A percentile compares a stretch with the other conserved stretches of the same genome.
Conservation (phyloP, 345 rosid genomes). For the Eucalyptus shirleyi region DNA sequence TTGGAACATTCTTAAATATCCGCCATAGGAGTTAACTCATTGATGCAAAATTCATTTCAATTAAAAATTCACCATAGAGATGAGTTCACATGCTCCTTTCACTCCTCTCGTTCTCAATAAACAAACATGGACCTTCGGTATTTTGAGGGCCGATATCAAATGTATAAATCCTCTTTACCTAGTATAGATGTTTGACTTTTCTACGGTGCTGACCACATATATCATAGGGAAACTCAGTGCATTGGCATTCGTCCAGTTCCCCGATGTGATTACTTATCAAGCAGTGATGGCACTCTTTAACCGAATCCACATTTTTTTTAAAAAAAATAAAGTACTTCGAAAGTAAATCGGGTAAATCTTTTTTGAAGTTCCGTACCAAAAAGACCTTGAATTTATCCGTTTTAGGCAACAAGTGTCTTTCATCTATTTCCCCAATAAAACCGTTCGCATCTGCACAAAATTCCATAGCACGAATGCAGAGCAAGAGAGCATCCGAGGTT, state of each 20-base stretch:
- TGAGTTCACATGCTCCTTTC: neutral
- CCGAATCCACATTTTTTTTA: neutral
- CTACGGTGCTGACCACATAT: neutral
- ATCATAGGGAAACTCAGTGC: neutral
- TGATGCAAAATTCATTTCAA: neutral
- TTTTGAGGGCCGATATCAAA: neutral
- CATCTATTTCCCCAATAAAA: neutral
- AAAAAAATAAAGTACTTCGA: neutral
- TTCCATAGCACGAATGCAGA: neutral
- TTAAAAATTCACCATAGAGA: neutral
- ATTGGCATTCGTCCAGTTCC: neutral
- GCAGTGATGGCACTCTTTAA: neutral
- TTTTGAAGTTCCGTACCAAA: neutral
- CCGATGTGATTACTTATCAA: neutral
- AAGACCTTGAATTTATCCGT: neutral
- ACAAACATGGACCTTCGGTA: neutral
- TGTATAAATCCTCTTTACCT: too few relatives aligned
- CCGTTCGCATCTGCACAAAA: neutral
- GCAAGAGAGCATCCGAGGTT: neutral
- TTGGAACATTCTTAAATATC: too few relatives aligned
- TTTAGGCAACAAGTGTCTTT: neutral
- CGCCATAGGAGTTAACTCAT: too few relatives aligned
- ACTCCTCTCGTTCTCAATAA: neutral
- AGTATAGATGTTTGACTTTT: neutral
- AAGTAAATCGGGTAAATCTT: neutral